phyloP scores from a whole-genome alignment of 2,329 filamentous ascomycete genomes.

The Botrytis medusae region DNA sequence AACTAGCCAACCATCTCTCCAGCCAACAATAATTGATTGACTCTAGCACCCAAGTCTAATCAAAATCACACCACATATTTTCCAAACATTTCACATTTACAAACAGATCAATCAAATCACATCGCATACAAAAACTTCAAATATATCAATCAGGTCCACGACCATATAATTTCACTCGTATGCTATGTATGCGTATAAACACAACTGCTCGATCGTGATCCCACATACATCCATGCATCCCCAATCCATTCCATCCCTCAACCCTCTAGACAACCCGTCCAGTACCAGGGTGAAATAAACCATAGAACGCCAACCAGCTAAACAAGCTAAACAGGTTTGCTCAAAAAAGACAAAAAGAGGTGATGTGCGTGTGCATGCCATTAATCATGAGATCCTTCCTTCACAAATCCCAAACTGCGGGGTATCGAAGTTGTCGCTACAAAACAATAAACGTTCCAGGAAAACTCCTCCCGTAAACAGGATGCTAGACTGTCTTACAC shows the following conservation, averaged over 20 bases:
- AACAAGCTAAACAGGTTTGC: slow-evolving; percentile 6
- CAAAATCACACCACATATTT: background rate
- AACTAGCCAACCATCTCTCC: background rate
- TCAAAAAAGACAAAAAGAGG: slow-evolving; percentile 1
- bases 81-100: background rate
- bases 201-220: slow-evolving; percentile 11
- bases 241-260: slow-evolving; percentile 5
- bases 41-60: background rate
- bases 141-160: background rate
- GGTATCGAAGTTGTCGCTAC: slow-evolving; percentile 6
- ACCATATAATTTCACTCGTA: slow-evolving; percentile 12
- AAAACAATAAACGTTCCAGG: slow-evolving; percentile 25
- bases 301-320: slow-evolving; percentile 14
- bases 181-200: slow-evolving; percentile 14
- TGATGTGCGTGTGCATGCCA: background rate
- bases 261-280: slow-evolving; percentile 17
- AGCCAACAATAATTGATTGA: background rate
- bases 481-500: slow-evolving; percentile 40
- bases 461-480: slow-evolving; percentile 42
- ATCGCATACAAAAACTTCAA: background rate
- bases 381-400: slow-evolving; percentile 10
- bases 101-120: background rate
- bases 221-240: background rate
- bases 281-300: slow-evolving; percentile 16
- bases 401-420: slow-evolving; percentile 8